A percentile compares a stretch with the other conserved stretches of the same genome.
Evolutionary conservation across 1,284 basidiomycete genomes (phyloP).

Genomic region (Papiliotrema terrestris): DNA sequence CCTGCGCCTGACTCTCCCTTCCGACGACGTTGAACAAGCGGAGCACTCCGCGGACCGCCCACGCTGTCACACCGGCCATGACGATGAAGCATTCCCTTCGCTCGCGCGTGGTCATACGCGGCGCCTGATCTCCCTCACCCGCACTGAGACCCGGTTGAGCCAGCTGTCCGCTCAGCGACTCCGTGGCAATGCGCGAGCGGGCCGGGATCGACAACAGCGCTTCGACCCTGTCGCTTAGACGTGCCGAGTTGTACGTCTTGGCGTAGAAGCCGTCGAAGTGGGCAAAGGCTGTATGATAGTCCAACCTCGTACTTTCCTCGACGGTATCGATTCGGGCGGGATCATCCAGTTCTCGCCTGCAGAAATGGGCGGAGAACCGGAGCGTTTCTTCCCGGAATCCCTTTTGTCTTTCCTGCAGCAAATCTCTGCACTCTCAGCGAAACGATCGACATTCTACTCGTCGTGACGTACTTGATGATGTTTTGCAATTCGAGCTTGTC

Average conservation of each 20-base stretch:
- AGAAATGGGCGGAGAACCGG: not conserved
- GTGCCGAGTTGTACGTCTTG: not conserved
- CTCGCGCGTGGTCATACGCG: not conserved
- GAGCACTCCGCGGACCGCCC: not conserved
- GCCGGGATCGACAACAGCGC: too few relatives aligned
- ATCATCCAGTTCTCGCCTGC: not conserved
- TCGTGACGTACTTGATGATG: too few relatives aligned
- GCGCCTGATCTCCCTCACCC: too few relatives aligned
- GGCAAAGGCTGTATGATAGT: not conserved
- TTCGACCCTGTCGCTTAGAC: not conserved
- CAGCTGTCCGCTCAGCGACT: too few relatives aligned
- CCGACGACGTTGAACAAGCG: slow-evolving; percentile 6
- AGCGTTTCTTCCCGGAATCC: not conserved
- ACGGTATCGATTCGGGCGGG: not conserved
- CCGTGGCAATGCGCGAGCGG: too few relatives aligned
- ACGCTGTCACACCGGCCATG: not conserved
- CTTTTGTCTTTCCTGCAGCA: not conserved
- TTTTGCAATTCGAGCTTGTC: too few relatives aligned
- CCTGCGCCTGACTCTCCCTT: not conserved
- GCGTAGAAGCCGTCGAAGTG: not conserved
- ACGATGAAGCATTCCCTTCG: not conserved
- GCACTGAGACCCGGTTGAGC: too few relatives aligned
- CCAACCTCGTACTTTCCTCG: not conserved
- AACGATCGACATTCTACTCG: not conserved
- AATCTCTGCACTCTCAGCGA: not conserved